Percentiles rank a stretch among this genome's conserved stretches.
phyloP scores from a whole-genome alignment of 345 rosid species.

The Bruguiera parviflora region DNA sequence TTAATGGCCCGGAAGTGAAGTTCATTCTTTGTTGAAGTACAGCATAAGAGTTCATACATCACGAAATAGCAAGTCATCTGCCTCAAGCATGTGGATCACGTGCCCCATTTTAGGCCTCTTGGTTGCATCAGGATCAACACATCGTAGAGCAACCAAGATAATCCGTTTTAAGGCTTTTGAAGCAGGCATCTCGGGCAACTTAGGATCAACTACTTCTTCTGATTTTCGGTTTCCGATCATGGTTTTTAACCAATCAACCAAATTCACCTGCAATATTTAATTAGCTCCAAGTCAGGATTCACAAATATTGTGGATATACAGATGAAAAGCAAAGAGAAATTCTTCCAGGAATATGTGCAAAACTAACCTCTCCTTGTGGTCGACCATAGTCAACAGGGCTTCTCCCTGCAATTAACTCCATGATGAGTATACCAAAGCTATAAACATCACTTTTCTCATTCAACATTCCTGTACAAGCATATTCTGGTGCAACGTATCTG shows the following conservation, averaged over 20 bases:
- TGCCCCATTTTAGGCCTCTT: slow-evolving; percentile 98
- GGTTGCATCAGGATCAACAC: slow-evolving; percentile 94
- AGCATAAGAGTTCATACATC: slow-evolving; percentile 47
- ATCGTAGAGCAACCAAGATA: slow-evolving; percentile 76
- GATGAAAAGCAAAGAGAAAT: not conserved
- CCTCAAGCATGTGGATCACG: slow-evolving; percentile 98
- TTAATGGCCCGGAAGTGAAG: not conserved
- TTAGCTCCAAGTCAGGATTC: slow-evolving; percentile 12
- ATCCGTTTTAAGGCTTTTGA: slow-evolving; percentile 88
- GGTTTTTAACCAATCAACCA: slow-evolving; percentile 90
- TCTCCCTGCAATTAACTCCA: slow-evolving; percentile 92
- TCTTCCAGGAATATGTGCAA: not conserved
- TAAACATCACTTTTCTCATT: slow-evolving; percentile 91
- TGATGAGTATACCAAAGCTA: slow-evolving; percentile 86
- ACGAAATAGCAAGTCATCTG: slow-evolving; percentile 74
- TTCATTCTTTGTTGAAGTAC: not conserved
- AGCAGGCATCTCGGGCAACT: slow-evolving; percentile 73
- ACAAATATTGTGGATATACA: slow-evolving; percentile 6
- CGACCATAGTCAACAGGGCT: slow-evolving; percentile 86
- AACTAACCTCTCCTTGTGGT: slow-evolving; percentile 79
- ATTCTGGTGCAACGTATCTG: slow-evolving; percentile 95
- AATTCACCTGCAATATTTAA: slow-evolving; percentile 59
- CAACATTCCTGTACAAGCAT: slow-evolving; percentile 97
- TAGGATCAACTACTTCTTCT: slow-evolving; percentile 87
- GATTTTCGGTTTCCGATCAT: slow-evolving; percentile 85